phyloP scores from a whole-genome alignment of 495 filamentous ascomycete species.

The Talaromyces thailandensis region DNA sequence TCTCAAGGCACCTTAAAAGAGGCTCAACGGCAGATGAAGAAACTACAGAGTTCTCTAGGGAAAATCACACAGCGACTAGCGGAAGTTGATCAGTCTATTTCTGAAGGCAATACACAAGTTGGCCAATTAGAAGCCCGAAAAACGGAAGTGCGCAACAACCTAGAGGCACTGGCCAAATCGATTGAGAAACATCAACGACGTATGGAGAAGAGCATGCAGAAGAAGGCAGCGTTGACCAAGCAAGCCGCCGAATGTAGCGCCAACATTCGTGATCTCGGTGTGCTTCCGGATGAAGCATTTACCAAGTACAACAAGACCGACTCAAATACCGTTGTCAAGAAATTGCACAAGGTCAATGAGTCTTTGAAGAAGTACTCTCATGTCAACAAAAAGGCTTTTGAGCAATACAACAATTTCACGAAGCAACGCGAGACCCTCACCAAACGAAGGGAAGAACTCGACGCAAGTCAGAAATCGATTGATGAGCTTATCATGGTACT shows the following conservation, averaged over 20 bases:
- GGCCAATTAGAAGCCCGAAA: slow-evolving; percentile 54
- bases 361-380: slow-evolving; percentile 91
- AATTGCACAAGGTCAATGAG: slow-evolving; percentile 88
- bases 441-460: slow-evolving; percentile 75
- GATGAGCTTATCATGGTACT: slow-evolving; percentile 85
- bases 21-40: slow-evolving; percentile 73
- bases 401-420: slow-evolving; percentile 97
- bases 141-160: slow-evolving; percentile 52
- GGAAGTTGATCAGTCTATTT: slow-evolving; percentile 64
- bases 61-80: slow-evolving; percentile 56
- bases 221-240: slow-evolving; percentile 66
- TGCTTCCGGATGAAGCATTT: slow-evolving; percentile 89
- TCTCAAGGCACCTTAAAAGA: slow-evolving; percentile 64
- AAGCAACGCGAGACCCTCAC: slow-evolving; percentile 77
- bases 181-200: slow-evolving; percentile 85
- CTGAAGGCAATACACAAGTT: slow-evolving; percentile 51
- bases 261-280: slow-evolving; percentile 88
- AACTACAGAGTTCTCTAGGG: slow-evolving; percentile 51
- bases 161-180: slow-evolving; percentile 66
- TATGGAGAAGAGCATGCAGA: slow-evolving; percentile 86
- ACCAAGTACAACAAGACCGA: slow-evolving; percentile 77
- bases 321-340: slow-evolving; percentile 70
- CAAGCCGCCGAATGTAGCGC: slow-evolving; percentile 70
- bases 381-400: slow-evolving; percentile 99
- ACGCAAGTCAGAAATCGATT: slow-evolving; percentile 73